Conservation (phyloP, 2,329 filamentous ascomycete species). For the Calonectria ilicicola region DNA sequence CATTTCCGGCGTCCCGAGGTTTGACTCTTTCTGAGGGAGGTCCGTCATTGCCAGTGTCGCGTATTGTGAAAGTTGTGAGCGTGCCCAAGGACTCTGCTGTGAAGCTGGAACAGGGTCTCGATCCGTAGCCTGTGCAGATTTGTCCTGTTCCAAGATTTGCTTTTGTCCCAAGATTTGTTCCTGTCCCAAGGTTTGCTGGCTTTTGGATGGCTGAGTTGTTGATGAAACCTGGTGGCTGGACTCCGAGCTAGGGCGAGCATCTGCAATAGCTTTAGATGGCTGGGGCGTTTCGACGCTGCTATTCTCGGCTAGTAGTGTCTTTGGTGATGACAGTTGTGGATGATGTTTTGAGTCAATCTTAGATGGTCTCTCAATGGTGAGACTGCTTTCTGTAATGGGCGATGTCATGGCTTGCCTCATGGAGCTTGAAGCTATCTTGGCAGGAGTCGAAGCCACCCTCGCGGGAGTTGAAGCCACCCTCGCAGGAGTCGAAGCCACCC, state of each 20-base stretch:
- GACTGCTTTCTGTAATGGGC: not conserved
- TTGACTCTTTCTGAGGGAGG: not conserved
- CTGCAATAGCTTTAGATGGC: not conserved
- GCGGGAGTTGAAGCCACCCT: no score
- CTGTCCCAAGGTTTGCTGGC: not conserved
- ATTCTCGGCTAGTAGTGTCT: not conserved
- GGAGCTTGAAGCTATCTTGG: not conserved
- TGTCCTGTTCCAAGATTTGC: not conserved
- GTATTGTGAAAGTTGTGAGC: slow-evolving; percentile 35
- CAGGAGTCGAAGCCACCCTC: not conserved
- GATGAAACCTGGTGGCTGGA: not conserved
- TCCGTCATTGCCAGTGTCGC: slow-evolving; percentile 19
- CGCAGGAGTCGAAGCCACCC: not conserved
- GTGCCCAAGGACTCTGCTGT: slow-evolving; percentile 43
- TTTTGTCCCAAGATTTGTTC: not conserved
- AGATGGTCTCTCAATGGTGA: not conserved
- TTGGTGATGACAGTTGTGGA: not conserved
- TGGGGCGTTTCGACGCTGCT: not conserved
- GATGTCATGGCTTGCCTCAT: not conserved
- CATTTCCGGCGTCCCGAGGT: not conserved
- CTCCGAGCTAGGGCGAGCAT: not conserved
- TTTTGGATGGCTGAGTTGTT: not conserved
- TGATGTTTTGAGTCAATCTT: not conserved
- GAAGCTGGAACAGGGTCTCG: slow-evolving; percentile 28
- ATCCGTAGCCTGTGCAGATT: not conserved